Conservation (phyloP, 805 yeast species). For the Jamesozyma rosinii region DNA sequence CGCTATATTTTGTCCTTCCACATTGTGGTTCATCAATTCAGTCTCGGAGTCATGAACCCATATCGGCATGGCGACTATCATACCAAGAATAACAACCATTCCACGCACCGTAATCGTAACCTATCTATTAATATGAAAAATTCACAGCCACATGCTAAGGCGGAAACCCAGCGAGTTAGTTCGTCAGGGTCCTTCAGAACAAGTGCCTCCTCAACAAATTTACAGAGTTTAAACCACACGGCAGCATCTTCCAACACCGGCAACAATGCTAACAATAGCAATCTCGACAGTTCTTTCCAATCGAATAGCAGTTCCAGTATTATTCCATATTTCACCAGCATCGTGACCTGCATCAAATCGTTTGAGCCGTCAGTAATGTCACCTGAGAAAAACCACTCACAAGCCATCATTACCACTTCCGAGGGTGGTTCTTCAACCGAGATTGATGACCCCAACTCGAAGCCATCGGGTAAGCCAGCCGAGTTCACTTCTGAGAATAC, state of each 20-base stretch:
- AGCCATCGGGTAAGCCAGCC: no score
- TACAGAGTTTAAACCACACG: background rate
- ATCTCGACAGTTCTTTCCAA: background rate
- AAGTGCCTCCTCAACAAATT: background rate
- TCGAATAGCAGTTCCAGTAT: background rate
- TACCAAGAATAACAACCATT: background rate
- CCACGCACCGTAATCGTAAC: background rate
- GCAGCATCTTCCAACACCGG: background rate
- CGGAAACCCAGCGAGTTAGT: background rate
- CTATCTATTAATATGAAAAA: background rate
- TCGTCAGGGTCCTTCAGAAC: conserved; percentile 6
- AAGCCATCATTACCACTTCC: conserved; percentile 19
- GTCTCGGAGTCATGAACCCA: conserved; percentile 5
- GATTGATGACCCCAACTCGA: background rate
- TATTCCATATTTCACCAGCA: conserved; percentile 15
- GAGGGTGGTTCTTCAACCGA: conserved; percentile 4
- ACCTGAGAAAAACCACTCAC: conserved; percentile 17
- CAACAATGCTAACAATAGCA: background rate
- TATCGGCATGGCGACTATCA: conserved; percentile 1
- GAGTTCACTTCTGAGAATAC: background rate
- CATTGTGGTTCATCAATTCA: conserved; percentile 20
- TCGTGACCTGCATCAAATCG: conserved; percentile 16
- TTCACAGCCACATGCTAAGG: background rate
- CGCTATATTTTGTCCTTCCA: conserved; percentile 24
- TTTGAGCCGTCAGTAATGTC: conserved; percentile 21